Evolutionary conservation across 2,329 filamentous ascomycete species (phyloP), one percentile per base, ranked within the genome.

Genomic region (Lecanicillium sp.): DNA sequence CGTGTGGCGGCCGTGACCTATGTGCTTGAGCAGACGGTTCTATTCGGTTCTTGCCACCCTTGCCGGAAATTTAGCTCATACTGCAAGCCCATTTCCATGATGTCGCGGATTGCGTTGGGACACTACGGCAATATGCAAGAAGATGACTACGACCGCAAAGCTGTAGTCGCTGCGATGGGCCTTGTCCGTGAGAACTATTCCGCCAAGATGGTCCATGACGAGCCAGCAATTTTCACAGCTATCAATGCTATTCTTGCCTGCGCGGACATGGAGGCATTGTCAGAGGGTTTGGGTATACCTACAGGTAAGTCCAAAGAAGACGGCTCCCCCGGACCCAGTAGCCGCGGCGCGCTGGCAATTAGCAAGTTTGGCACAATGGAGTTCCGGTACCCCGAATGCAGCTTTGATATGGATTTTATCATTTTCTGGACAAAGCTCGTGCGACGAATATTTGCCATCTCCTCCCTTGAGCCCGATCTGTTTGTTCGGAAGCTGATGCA

Each of bases 381-480:
- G 41, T 56, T 56, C 17, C 49, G 54, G 20, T 56, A 56, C 29
- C 50, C 51, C 17, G 52, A 55, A 15, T 46, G 50, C 11, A 46
- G 34, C 8, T 53, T 54, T 33, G 49, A 56, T 18, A 39, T 44
- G 3, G 44, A 50, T 10, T 56, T 46, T 40, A 44, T 56, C 22
- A 36, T 44, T 5, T 33, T 48, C 28, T 56, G 53, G 54, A 44
- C 46, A 17, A 43, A 47, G 30, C 22, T 56, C 28, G 46, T 47
- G 12, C 46, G 48, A 22, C 46, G 48, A 18, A 40, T 56, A 17
- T 51, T 50, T 34, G 44, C 43, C 10, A 31, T 52, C 33, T 48
- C 50, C 9, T 32, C 48, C 29, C 40, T 36, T 19, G 29, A 46
- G 5, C 36, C 45, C 17, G 27, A 17, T 7, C 32, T 45, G 17